These are phyloP conservation scores for Hortiboletus flavorubellus DNA, from an alignment of 768 basidiomycete genomes.

Conservation along the genomic window DNA sequence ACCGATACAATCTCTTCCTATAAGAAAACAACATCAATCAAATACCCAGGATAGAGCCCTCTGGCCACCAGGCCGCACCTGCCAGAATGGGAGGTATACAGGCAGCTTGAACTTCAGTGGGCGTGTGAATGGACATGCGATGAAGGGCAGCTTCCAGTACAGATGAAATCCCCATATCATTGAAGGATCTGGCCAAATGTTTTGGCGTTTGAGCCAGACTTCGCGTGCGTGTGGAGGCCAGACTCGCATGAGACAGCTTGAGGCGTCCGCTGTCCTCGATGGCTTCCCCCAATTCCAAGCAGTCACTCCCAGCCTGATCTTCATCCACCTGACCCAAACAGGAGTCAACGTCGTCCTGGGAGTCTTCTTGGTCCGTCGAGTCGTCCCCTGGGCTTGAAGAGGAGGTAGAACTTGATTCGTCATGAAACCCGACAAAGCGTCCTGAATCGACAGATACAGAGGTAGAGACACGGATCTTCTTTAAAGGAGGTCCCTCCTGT, in stretches of 20 bases:
- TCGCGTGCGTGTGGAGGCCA: constrained; percentile 10
- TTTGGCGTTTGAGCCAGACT: constrained; percentile 5
- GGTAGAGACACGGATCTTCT: constrained; percentile 30
- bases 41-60: neutral
- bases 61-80: constrained; percentile 42
- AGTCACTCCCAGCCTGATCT: neutral
- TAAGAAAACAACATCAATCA: neutral
- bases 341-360: constrained; percentile 10
- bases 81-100: constrained; percentile 85
- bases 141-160: constrained; percentile 61
- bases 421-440: neutral
- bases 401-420: constrained; percentile 4
- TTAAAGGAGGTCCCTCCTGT: constrained; percentile 41
- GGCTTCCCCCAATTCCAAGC: neutral
- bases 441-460: neutral
- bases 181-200: constrained; percentile 39
- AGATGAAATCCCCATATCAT: constrained; percentile 55
- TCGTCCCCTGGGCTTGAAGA: constrained; percentile 6
- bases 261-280: constrained; percentile 18
- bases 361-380: constrained; percentile 19
- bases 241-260: constrained; percentile 21
- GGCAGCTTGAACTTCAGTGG: constrained; percentile 86
- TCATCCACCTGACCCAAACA: constrained; percentile 4
- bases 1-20: constrained; percentile 95
- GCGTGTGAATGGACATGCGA: constrained; percentile 79